Conservation (phyloP, 495 filamentous ascomycete genomes). For the Chaetomium fimeti region DNA sequence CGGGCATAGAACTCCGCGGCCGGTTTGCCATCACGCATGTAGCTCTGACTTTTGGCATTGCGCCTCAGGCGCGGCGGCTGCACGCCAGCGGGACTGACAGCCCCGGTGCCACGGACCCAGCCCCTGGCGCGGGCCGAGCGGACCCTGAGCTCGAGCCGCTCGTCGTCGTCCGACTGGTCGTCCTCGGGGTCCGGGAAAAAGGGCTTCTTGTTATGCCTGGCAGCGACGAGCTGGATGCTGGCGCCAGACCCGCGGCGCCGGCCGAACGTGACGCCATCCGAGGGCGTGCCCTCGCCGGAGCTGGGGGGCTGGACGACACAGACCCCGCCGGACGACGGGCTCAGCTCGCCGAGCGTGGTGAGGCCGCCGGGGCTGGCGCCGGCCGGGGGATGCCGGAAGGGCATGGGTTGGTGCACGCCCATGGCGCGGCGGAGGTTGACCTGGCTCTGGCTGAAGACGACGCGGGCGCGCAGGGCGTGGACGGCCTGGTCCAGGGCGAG, state of each 20-base stretch:
- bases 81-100: background rate
- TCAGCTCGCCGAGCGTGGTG: background rate
- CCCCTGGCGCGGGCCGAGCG: constrained; percentile 18
- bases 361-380: background rate
- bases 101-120: background rate
- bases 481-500: constrained; percentile 82
- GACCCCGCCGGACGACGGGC: background rate
- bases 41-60: constrained; percentile 30
- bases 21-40: constrained; percentile 26
- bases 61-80: constrained; percentile 31
- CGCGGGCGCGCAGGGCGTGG: constrained; percentile 67
- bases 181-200: constrained; percentile 25
- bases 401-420: constrained; percentile 29
- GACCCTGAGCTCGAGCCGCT: constrained; percentile 40
- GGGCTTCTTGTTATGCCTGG: constrained; percentile 25
- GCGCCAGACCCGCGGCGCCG: constrained; percentile 32
- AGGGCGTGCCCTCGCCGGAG: constrained; percentile 17
- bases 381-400: background rate
- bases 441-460: constrained; percentile 77
- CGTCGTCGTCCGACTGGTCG: constrained; percentile 42
- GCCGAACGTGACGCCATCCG: constrained; percentile 11
- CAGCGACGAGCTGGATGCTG: constrained; percentile 34
- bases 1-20: constrained; percentile 14
- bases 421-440: constrained; percentile 56
- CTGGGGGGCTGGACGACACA: constrained; percentile 13